Evolutionary conservation across 495 filamentous ascomycete genomes (phyloP), one percentile per base, ranked within the genome.

Genomic region (Trichoderma virens): DNA sequence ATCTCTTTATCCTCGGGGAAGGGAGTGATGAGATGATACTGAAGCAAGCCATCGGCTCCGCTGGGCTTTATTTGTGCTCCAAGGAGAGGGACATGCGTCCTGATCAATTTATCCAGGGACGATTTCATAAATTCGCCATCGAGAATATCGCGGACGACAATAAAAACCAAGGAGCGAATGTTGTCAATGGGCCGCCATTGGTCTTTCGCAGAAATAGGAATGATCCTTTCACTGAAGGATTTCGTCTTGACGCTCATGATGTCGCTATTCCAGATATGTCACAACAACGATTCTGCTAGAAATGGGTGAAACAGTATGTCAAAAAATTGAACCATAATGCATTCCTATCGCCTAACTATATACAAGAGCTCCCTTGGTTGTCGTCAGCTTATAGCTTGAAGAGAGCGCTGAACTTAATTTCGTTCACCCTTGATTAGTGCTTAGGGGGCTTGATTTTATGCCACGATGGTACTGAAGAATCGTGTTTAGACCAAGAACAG

Each of bases 161-260:
- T 59, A 14, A 59, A 64, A 2, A 30, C 30, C 5, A 43, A n/a
- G 18, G 63, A 59, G n/a, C 63, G 63, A 27, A 64, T 64, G 43
- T 59, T 64, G 43, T 14, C n/a, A 27, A 64, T 43, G 18, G 63
- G 63, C 34, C 45, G 60, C 41, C 28, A 31, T 35, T 60, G 63
- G 56, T 59, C 41, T 28, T 34, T 64, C 8, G 43, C 35, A 18
- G n/a, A 47, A 8, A 59, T 14, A 9, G 39, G 45, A 6, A 60
- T 64, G 47, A 64, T 28, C 18, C 6, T 56, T n/a, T 56, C 25
- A 18, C 13, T 13, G 13, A 16, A 28, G 51, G 23, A 30, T 30
- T 56, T 27, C 9, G 27, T 28, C 30, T 28, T 7, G 9, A 16
- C 51, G 13, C 51, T 18, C 51, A 56, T 56, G 25, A 5, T 56